Base-by-base conservation (phyloP, 1,284 basidiomycete genomes). In the Cryptococcus depauperatus region DNA sequence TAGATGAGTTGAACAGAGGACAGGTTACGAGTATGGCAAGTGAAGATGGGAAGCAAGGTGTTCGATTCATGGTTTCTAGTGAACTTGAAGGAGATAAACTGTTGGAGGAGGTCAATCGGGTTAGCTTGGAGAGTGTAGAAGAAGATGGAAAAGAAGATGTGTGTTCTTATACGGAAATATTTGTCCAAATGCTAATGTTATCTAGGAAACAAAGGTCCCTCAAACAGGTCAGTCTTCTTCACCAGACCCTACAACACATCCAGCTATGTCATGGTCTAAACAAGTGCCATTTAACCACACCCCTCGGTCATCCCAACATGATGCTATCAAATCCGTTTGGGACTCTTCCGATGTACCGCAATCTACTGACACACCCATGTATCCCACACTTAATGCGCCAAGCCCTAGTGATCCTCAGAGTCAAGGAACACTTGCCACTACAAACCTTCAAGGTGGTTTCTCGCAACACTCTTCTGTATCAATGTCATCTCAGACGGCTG, bases 11-110 rank as follows among this genome's bases (percentile, higher is more conserved):
- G 10, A 11, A 18, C 10, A 11, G 4, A 14, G 29, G 29, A 10
- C 10, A 30, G 29, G 29, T 10, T 30, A n/a, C 10, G 10, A 30
- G 29, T 30, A 39, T 43, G 7, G 40, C 47, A 19, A 44, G 46
- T n/a, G 16, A 43, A 35, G 37, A 35, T 21, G 43, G 46, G 26
- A 59, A 61, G 35, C 57, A 61, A 3, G 60, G 63, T 10, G 66
- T 71, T 5, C 52, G 68, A 16, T 73, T 73, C 56, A 69, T 70
- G 64, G 68, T 71, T 0, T 63, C 66, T 2, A 66, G 63, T 44
- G 70, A 73, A 48, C 54, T 71, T 3, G 38, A 72, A 33, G 67
- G 63, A 5, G 68, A 71, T 43, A 66, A 64, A 41, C 48, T 71
- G 21, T 50, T 71, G 14, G 64, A 70, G 23, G 69, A 71, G 49